Conservation (phyloP, 305 asterid species). For the Rubia peregrina region DNA sequence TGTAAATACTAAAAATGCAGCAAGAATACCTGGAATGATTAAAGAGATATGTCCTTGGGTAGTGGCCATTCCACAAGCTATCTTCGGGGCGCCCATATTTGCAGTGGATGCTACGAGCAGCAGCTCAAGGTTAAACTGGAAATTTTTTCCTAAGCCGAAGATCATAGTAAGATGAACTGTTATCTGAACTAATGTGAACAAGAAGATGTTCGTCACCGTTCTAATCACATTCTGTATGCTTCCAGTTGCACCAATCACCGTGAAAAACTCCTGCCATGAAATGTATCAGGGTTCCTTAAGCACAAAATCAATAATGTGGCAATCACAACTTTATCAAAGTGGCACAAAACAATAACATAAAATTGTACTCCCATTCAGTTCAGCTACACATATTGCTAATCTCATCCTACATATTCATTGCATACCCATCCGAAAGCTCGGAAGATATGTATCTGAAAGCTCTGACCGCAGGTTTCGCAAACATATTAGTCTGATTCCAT, state of each 20-base stretch:
- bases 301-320: neutral
- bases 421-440: neutral
- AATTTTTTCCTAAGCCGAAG: constrained; percentile 73
- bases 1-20: constrained; percentile 72
- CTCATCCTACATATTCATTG: neutral
- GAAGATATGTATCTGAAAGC: too few species aligned
- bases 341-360: neutral
- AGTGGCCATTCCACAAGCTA: constrained; percentile 96
- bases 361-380: neutral
- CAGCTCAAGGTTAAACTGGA: constrained; percentile 53
- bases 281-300: neutral
- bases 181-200: constrained; percentile 70
- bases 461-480: too few species aligned
- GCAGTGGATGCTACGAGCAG: constrained; percentile 90
- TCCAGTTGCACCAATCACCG: constrained; percentile 80
- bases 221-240: constrained; percentile 55
- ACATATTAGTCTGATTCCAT: too few species aligned
- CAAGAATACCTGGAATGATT: constrained; percentile 79
- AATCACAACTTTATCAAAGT: neutral
- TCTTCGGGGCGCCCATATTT: constrained; percentile 90
- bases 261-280: constrained; percentile 51
- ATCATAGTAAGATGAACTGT: constrained; percentile 66
- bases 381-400: neutral
- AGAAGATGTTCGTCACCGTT: constrained; percentile 75
- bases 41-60: constrained; percentile 88